Evolutionary conservation across 176 grass and related monocot species (phyloP).

Genomic region (Poa annua): DNA sequence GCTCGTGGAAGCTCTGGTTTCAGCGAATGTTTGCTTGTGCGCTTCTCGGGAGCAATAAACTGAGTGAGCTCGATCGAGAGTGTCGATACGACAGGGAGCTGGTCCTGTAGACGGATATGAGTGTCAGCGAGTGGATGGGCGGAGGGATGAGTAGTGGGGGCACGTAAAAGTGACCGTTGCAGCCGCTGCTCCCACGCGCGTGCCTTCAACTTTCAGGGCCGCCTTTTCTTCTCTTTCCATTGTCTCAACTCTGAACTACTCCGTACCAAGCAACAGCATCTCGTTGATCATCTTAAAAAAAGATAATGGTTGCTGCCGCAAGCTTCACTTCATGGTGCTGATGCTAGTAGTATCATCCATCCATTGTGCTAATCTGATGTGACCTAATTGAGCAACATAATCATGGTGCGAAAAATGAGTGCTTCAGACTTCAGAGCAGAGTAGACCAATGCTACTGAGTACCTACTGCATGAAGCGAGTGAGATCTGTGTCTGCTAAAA

Average conservation of each 20-base stretch:
- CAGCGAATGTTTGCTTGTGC: background rate
- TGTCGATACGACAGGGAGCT: slow-evolving; percentile 14
- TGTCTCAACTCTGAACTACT: too few species aligned
- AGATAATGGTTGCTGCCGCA: background rate
- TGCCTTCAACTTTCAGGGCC: slow-evolving; percentile 18
- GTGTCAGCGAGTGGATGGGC: background rate
- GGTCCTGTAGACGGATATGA: background rate
- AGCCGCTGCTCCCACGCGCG: slow-evolving; percentile 17
- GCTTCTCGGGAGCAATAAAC: slow-evolving; percentile 3
- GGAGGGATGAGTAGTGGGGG: background rate
- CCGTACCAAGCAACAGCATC: too few species aligned
- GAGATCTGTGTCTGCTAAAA: background rate
- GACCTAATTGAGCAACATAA: background rate
- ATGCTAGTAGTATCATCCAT: background rate
- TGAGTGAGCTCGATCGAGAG: background rate
- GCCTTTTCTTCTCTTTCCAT: background rate
- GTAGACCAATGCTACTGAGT: background rate
- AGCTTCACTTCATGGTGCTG: background rate
- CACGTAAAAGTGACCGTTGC: slow-evolving; percentile 47
- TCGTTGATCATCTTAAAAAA: too few species aligned
- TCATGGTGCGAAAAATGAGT: background rate
- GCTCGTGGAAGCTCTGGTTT: slow-evolving; percentile 20
- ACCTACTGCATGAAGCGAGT: background rate
- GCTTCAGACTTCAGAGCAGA: background rate
- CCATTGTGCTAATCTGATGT: background rate